phyloP scores from a whole-genome alignment of 129 eudicot species.

The Escallonia herrerae region DNA sequence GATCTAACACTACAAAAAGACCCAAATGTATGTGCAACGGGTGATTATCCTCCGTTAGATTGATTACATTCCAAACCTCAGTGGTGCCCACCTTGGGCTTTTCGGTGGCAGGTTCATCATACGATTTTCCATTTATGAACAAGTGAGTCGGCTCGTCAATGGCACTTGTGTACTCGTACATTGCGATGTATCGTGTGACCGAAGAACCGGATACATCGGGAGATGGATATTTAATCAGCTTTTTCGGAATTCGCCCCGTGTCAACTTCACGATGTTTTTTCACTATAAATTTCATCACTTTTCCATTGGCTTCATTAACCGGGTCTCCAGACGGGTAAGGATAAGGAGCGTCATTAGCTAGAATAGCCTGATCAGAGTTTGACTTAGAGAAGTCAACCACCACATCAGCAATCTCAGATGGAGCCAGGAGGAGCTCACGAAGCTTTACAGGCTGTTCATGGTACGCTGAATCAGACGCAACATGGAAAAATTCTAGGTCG shows the following conservation, averaged over 20 bases:
- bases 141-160: constrained; percentile 57
- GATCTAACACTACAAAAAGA: constrained; percentile 56
- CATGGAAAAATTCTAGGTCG: constrained; percentile 56
- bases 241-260: constrained; percentile 30
- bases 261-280: constrained; percentile 27
- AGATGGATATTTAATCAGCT: constrained; percentile 43
- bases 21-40: constrained; percentile 91
- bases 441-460: constrained; percentile 32
- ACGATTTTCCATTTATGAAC: constrained; percentile 51
- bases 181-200: constrained; percentile 54
- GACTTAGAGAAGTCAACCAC: constrained; percentile 77
- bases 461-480: constrained; percentile 72
- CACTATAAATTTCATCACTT: constrained; percentile 73
- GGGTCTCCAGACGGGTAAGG: constrained; percentile 80
- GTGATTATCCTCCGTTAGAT: constrained; percentile 86
- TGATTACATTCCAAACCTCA: constrained; percentile 84
- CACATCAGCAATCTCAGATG: constrained; percentile 85
- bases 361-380: constrained; percentile 30
- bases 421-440: constrained; percentile 40
- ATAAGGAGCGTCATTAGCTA: constrained; percentile 60
- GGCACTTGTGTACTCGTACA: constrained; percentile 71
- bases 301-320: constrained; percentile 46
- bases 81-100: constrained; percentile 58
- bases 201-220: constrained; percentile 35
- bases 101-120: constrained; percentile 63